Percentiles rank a stretch among this genome's conserved stretches.
phyloP scores from a whole-genome alignment of 169 alveolate genomes.

The Theileria luwenshuni region DNA sequence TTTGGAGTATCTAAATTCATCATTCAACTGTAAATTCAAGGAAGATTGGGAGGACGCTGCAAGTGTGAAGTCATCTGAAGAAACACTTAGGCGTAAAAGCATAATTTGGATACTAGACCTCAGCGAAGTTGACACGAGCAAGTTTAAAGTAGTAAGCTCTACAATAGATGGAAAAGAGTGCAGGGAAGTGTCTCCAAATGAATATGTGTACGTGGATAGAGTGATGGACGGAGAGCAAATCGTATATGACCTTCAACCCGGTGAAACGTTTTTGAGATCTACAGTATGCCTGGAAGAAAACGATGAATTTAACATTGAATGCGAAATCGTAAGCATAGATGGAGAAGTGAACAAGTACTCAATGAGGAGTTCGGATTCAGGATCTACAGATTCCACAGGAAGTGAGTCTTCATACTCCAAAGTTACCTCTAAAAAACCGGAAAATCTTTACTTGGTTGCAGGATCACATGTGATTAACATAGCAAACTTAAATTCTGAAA shows the following conservation, averaged over 20 bases:
- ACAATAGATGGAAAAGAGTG: background rate
- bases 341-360: background rate
- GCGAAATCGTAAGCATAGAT: background rate
- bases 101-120: background rate
- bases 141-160: background rate
- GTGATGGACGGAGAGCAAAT: background rate
- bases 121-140: background rate
- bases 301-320: background rate
- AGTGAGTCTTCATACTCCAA: too few species aligned
- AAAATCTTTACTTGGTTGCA: background rate
- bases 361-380: background rate
- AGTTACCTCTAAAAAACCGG: background rate
- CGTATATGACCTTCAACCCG: background rate
- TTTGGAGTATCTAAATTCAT: background rate
- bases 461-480: background rate
- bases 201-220: background rate
- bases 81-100: too few species aligned
- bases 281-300: background rate
- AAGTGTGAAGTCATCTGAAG: background rate
- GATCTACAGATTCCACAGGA: too few species aligned
- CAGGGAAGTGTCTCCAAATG: background rate
- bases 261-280: background rate
- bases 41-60: background rate
- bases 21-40: background rate
- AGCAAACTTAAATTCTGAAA: background rate